These are phyloP conservation scores for Acanthamoeba castellanii DNA, from an alignment of 208 protist genomes.

Conservation along the genomic window DNA sequence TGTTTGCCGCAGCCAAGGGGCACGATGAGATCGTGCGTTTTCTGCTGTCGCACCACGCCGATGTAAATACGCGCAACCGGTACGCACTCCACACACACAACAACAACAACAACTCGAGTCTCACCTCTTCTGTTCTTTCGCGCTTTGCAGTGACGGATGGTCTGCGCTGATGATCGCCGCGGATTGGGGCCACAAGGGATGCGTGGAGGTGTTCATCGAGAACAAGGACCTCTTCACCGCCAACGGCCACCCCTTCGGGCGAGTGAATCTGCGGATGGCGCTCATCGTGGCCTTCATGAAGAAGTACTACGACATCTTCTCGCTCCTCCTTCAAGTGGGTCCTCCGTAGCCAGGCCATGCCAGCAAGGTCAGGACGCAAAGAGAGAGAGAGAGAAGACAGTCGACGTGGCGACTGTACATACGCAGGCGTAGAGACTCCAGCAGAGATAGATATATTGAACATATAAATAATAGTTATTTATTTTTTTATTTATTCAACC, in stretches of 20 bases:
- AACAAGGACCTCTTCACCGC: conserved; percentile 59
- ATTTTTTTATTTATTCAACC: neutral
- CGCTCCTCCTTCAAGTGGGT: conserved; percentile 27
- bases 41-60: conserved; percentile 43
- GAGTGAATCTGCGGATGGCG: conserved; percentile 55
- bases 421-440: too few relatives aligned
- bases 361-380: neutral
- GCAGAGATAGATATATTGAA: too few relatives aligned
- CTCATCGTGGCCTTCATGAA: conserved; percentile 66
- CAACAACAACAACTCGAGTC: neutral
- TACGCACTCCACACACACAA: neutral
- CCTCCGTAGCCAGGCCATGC: neutral
- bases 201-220: conserved; percentile 55
- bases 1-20: conserved; percentile 52
- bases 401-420: too few relatives aligned
- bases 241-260: neutral
- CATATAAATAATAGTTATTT: neutral
- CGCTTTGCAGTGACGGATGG: conserved; percentile 28
- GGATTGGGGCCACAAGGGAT: conserved; percentile 17
- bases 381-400: neutral
- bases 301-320: conserved; percentile 66
- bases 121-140: neutral
- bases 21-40: conserved; percentile 62
- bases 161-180: conserved; percentile 51
- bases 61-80: conserved; percentile 60